phyloP scores from a whole-genome alignment of 2,329 filamentous ascomycete genomes.

The Mycocentrospora acerina region DNA sequence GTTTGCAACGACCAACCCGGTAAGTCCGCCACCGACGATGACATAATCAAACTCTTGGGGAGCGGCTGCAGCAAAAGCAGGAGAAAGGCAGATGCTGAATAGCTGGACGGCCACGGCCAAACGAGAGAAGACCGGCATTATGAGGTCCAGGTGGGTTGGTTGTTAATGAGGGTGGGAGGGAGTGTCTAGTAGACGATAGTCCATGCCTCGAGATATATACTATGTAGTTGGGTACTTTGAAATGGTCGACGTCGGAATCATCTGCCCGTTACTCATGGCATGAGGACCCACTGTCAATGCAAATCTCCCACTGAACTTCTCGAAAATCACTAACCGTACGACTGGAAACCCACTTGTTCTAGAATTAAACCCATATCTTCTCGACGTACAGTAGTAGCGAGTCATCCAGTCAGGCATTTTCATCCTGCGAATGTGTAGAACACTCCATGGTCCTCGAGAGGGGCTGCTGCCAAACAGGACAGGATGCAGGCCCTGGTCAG shows the following conservation, averaged over 20 bases:
- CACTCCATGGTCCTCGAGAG: no score
- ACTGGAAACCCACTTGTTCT: no score
- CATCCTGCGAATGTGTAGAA: background rate
- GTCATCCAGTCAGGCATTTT: background rate
- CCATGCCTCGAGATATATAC: background rate
- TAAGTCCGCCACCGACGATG: constrained; percentile 35
- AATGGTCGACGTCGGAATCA: no score
- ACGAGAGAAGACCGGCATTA: constrained; percentile 28
- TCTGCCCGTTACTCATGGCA: no score
- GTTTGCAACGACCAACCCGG: constrained; percentile 31
- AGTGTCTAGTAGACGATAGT: no score
- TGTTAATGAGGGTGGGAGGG: constrained; percentile 16
- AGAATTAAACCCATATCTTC: no score
- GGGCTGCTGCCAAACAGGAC: no score
- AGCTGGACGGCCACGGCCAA: constrained; percentile 29
- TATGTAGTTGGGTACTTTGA: background rate
- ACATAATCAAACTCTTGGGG: constrained; percentile 31
- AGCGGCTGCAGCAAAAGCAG: constrained; percentile 14
- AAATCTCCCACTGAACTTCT: no score
- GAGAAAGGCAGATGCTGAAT: constrained; percentile 20
- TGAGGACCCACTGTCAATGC: no score
- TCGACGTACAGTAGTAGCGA: background rate
- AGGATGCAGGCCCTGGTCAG: no score
- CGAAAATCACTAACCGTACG: no score
- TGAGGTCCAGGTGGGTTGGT: constrained; percentile 11